These are phyloP conservation scores for Scortechinia acanthostroma DNA, from an alignment of 2,329 filamentous ascomycete species.

Conservation along the genomic window DNA sequence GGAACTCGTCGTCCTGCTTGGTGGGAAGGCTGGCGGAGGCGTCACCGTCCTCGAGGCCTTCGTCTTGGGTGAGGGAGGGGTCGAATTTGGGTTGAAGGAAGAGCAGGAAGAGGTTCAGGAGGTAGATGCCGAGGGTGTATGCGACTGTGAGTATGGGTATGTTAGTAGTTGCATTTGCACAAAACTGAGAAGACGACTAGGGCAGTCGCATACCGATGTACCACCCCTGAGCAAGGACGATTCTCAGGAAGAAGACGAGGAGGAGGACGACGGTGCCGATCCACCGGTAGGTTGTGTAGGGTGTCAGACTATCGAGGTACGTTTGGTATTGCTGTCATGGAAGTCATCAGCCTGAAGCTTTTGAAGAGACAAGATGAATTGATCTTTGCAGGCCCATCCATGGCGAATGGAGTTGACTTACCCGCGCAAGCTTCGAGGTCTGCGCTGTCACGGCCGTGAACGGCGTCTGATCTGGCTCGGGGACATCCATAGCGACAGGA, in stretches of 20 bases:
- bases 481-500: constrained; percentile 62
- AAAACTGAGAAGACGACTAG: not conserved
- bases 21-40: constrained; percentile 61
- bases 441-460: constrained; percentile 85
- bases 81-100: constrained; percentile 99
- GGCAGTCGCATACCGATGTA: constrained; percentile 73
- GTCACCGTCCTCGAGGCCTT: constrained; percentile 94
- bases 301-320: constrained; percentile 87
- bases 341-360: not conserved
- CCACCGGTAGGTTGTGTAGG: constrained; percentile 86
- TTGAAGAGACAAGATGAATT: constrained; percentile 6
- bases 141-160: constrained; percentile 53
- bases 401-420: too few species aligned
- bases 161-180: not conserved
- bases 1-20: constrained; percentile 95
- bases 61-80: constrained; percentile 80
- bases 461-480: constrained; percentile 82
- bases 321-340: constrained; percentile 76
- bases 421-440: constrained; percentile 68
- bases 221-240: constrained; percentile 91
- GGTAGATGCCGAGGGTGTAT: constrained; percentile 96
- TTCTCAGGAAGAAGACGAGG: constrained; percentile 77
- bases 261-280: constrained; percentile 71
- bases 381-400: not conserved
- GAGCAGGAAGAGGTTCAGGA: constrained; percentile 96